Percentiles rank a stretch among this genome's conserved stretches.
Evolutionary conservation across 371 early-diverging fungal species (phyloP).

Genomic region (Mortierella sp.): DNA sequence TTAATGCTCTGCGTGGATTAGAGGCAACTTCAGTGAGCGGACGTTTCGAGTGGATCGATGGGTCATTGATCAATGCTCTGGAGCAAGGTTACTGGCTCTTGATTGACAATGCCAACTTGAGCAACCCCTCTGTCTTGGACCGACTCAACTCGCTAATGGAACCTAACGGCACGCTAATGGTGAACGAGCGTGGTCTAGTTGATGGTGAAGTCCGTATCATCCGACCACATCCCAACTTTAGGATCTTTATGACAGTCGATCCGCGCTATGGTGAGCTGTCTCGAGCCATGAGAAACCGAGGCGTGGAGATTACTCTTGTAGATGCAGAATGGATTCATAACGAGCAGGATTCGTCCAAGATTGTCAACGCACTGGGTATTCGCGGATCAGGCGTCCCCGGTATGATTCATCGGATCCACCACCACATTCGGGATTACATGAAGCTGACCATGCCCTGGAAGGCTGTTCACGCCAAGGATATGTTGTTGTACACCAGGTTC

Average conservation of each 20-base stretch:
- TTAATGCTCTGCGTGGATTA: conserved; percentile 55
- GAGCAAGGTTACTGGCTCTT: conserved; percentile 97
- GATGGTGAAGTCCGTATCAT: conserved; percentile 86
- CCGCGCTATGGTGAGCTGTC: conserved; percentile 94
- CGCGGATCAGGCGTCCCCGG: conserved; percentile 57
- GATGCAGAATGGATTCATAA: conserved; percentile 58
- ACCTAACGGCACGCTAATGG: conserved; percentile 86
- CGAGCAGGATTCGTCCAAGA: conserved; percentile 55
- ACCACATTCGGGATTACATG: conserved; percentile 48
- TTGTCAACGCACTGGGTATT: conserved; percentile 66
- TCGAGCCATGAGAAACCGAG: conserved; percentile 97
- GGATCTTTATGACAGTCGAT: conserved; percentile 99
- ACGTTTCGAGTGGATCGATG: conserved; percentile 97
- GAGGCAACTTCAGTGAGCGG: conserved; percentile 74
- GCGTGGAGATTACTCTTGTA: conserved; percentile 87
- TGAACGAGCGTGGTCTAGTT: conserved; percentile 92
- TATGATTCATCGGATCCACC: conserved; percentile 50
- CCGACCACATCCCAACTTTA: conserved; percentile 94
- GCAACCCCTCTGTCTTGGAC: conserved; percentile 95
- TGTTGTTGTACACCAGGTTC: conserved; percentile 66
- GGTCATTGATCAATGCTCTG: conserved; percentile 93
- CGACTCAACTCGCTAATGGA: conserved; percentile 95
- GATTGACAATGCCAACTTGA: conserved; percentile 98
- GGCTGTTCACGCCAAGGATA: conserved; percentile 64
- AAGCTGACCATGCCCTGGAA: conserved; percentile 54